phyloP scores from a whole-genome alignment of 2,329 filamentous ascomycete species.

The Cladosporium oxysporum region DNA sequence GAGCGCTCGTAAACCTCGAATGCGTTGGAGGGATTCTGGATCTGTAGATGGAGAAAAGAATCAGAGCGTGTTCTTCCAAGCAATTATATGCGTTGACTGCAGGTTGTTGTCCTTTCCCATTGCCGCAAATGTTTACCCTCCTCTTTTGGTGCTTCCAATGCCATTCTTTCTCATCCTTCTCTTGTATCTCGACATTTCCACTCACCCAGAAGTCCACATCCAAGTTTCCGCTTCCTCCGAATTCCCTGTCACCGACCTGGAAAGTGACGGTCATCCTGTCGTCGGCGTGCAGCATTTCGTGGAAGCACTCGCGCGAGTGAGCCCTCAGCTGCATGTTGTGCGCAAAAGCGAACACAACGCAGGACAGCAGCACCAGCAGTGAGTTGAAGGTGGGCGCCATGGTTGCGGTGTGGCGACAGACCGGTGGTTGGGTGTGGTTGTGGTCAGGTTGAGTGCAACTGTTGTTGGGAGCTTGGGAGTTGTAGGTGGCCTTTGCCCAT shows the following conservation, averaged over 20 bases:
- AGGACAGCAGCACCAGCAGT: constrained; percentile 51
- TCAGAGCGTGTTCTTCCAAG: constrained; percentile 16
- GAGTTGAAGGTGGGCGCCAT: constrained; percentile 40
- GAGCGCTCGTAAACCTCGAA: constrained; percentile 79
- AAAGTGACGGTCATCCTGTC: constrained; percentile 99
- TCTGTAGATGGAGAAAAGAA: constrained; percentile 47
- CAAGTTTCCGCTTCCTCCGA: constrained; percentile 89
- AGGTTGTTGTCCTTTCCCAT: neutral
- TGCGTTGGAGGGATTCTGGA: constrained; percentile 74
- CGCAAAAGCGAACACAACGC: constrained; percentile 67
- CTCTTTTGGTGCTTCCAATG: neutral
- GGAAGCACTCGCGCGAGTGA: constrained; percentile 96
- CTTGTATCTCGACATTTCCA: constrained; percentile 4
- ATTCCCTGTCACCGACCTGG: constrained; percentile 96
- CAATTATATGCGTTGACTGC: neutral
- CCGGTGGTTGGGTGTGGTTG: neutral
- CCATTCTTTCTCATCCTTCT: neutral
- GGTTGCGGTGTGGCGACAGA: constrained; percentile 18
- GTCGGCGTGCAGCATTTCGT: constrained; percentile 87
- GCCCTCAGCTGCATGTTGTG: constrained; percentile 96
- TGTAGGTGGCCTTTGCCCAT: constrained; percentile 18
- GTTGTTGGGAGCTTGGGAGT: constrained; percentile 12
- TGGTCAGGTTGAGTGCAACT: neutral
- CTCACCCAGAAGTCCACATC: constrained; percentile 98
- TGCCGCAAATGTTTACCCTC: neutral